phyloP scores from a whole-genome alignment of 495 filamentous ascomycete genomes.

The Aspergillus leporis region DNA sequence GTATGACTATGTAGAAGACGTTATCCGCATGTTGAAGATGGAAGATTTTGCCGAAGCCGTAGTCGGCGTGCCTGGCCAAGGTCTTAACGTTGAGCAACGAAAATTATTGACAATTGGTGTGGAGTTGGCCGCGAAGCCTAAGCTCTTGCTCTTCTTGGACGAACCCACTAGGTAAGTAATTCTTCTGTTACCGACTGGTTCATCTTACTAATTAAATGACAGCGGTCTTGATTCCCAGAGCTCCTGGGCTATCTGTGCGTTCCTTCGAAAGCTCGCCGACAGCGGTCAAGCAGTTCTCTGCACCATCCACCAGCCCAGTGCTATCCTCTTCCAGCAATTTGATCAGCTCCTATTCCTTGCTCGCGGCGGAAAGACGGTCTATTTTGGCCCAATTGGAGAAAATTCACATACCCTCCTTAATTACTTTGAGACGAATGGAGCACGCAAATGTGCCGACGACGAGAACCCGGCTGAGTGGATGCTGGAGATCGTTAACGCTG shows the following conservation, averaged over 20 bases:
- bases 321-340: slow-evolving; percentile 89
- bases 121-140: slow-evolving; percentile 84
- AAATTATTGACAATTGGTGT: slow-evolving; percentile 90
- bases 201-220: slow-evolving; percentile 4
- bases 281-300: slow-evolving; percentile 89
- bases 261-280: slow-evolving; percentile 80
- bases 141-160: slow-evolving; percentile 85
- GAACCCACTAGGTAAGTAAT: slow-evolving; percentile 63
- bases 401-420: slow-evolving; percentile 66
- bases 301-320: slow-evolving; percentile 93
- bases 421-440: slow-evolving; percentile 79
- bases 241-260: slow-evolving; percentile 76
- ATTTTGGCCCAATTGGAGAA: slow-evolving; percentile 82
- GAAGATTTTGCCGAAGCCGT: slow-evolving; percentile 43
- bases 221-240: slow-evolving; percentile 80
- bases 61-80: slow-evolving; percentile 44
- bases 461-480: slow-evolving; percentile 91
- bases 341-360: slow-evolving; percentile 82
- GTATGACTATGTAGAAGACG: slow-evolving; percentile 49
- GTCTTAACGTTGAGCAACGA: slow-evolving; percentile 88
- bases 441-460: slow-evolving; percentile 60
- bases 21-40: slow-evolving; percentile 51
- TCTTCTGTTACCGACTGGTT: neutral
- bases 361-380: slow-evolving; percentile 76
- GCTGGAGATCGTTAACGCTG: slow-evolving; percentile 67